Conservation (phyloP, 805 yeast genomes). For the Ogataea ramenticola region DNA sequence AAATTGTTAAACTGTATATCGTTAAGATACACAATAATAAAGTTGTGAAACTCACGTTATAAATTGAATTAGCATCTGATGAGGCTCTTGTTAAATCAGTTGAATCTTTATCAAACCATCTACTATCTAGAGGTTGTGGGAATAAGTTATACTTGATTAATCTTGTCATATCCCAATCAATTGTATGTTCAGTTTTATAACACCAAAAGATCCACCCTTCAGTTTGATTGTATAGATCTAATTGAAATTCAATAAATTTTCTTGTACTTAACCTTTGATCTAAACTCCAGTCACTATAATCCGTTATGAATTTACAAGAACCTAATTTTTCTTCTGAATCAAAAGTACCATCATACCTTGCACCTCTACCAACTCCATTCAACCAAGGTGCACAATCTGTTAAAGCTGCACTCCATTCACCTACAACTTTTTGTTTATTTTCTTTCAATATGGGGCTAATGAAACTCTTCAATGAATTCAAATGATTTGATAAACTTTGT, state of each 20-base stretch:
- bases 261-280: slow-evolving; percentile 38
- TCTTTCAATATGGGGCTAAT: slow-evolving; percentile 35
- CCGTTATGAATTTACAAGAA: slow-evolving; percentile 46
- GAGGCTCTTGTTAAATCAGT: slow-evolving; percentile 42
- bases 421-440: slow-evolving; percentile 49
- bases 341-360: slow-evolving; percentile 68
- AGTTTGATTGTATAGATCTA: slow-evolving; percentile 39
- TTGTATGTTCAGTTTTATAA: slow-evolving; percentile 56
- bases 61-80: slow-evolving; percentile 7
- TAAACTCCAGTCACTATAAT: slow-evolving; percentile 34
- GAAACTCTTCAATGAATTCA: slow-evolving; percentile 44
- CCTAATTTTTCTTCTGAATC: slow-evolving; percentile 38
- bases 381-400: slow-evolving; percentile 89
- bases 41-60: slow-evolving; percentile 1
- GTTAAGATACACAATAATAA: neutral
- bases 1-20: neutral
- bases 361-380: slow-evolving; percentile 79
- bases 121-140: slow-evolving; percentile 57
- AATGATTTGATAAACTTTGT: slow-evolving; percentile 52
- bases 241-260: slow-evolving; percentile 52
- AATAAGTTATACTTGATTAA: slow-evolving; percentile 44
- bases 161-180: slow-evolving; percentile 59
- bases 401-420: slow-evolving; percentile 90
- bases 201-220: slow-evolving; percentile 71
- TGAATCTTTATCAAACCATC: slow-evolving; percentile 45